Base-by-base conservation (phyloP, 306 rosid species). In the Inga laurina region DNA sequence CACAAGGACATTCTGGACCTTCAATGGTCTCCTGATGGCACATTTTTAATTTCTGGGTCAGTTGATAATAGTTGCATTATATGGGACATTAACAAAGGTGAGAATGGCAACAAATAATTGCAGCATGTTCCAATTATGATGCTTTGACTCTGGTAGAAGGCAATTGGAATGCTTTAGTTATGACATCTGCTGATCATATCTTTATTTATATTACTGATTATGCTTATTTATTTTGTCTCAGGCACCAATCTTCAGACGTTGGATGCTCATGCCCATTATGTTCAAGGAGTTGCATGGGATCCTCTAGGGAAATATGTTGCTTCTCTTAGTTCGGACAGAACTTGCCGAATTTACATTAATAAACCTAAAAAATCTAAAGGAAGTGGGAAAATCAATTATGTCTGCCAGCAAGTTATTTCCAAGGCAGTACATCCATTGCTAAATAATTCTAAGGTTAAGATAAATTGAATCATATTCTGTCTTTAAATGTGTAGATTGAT, bases 231-330 rank as follows among this genome's bases (percentile, higher is more conserved):
- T 77, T 72, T 75, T 74, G 57, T 82, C 77, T 83, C 88, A 94
- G 99, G 98, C 65, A 94, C 90, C 79, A 95, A 91, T 71, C 91
- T 90, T 86, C 98, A 96, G 86, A 92, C 91, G 13, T 88, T 96
- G 88, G 97, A 96, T 68, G 75, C 91, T 79, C 98, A 96, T 85
- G 90, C 82, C 76, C 97, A 96, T 90, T 96, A 96, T 87, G 99
- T 92, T 89, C 99, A 96, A 86, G 99, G 98, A 83, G 98, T 96
- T 72, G 97, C 99, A 49, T 94, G 96, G 97, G 99, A 93, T 82
- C 99, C 99, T 57, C 84, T 89, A 70, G 91, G 89, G 73, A 87
- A 95, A 81, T 93, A 92, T 80, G 90, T 79, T 81, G 90, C 97
- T 80, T 95, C 99, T 86, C 88, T 93, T 74, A 95, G 99, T 91